A percentile compares a stretch with the other conserved stretches of the same genome.
These are phyloP conservation scores for Alternaria incomplexa DNA, from an alignment of 2,329 filamentous ascomycete species.

Conservation along the genomic window DNA sequence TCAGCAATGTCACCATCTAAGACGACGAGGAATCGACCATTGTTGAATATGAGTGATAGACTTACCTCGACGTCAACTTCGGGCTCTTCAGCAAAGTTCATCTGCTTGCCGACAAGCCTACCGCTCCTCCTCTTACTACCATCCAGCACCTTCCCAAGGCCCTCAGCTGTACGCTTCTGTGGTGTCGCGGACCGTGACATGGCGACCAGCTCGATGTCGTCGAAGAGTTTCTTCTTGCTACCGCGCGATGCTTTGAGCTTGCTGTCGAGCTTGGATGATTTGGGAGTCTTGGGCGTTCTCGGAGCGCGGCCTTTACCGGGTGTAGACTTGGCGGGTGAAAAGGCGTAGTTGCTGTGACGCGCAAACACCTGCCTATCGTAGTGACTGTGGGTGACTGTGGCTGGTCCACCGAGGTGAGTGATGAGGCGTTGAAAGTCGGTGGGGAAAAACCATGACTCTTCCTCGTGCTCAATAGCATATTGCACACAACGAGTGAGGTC, in stretches of 20 bases:
- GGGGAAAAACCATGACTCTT: slow-evolving; percentile 35
- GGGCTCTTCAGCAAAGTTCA: slow-evolving; percentile 8
- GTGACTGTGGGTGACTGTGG: slow-evolving; percentile 19
- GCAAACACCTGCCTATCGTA: slow-evolving; percentile 23
- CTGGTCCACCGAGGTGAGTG: slow-evolving; percentile 23
- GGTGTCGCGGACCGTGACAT: neutral
- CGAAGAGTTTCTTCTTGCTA: neutral
- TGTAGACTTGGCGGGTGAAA: neutral
- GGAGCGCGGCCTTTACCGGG: neutral
- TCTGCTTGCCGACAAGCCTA: slow-evolving; percentile 12
- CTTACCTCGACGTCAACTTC: slow-evolving; percentile 13
- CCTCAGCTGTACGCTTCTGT: slow-evolving; percentile 5
- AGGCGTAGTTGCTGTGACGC: slow-evolving; percentile 14
- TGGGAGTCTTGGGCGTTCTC: neutral
- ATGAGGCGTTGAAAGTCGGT: slow-evolving; percentile 27
- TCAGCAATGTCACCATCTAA: neutral
- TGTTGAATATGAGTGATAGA: neutral
- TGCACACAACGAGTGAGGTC: slow-evolving; percentile 37
- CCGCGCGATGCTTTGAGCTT: neutral
- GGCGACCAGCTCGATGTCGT: neutral
- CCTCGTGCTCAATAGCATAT: slow-evolving; percentile 23
- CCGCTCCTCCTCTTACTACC: slow-evolving; percentile 13
- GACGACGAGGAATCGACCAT: neutral
- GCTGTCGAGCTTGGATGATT: neutral
- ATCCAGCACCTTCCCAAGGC: neutral